A percentile compares a stretch with the other conserved stretches of the same genome.
phyloP scores from a whole-genome alignment of 768 basidiomycete species.

The Tylopilus plumbeoviolaceoides region DNA sequence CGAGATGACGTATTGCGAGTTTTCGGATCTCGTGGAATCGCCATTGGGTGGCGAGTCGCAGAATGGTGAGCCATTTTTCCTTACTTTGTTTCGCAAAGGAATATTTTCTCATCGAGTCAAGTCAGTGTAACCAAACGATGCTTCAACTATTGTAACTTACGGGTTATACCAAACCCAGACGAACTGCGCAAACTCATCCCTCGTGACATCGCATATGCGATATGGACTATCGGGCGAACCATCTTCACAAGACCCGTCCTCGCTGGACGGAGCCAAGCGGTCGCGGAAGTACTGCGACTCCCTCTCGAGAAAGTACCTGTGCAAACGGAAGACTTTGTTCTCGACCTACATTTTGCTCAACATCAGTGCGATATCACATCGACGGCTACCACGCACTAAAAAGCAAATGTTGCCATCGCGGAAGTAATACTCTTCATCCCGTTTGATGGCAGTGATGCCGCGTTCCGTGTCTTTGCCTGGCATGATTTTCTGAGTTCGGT shows the following conservation, averaged over 20 bases:
- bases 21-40: constrained; percentile 45
- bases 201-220: constrained; percentile 25
- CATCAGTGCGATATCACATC: not conserved
- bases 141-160: constrained; percentile 5
- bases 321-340: constrained; percentile 29
- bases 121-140: not conserved
- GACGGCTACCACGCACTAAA: constrained; percentile 36
- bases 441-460: constrained; percentile 18
- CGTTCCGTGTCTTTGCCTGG: not conserved
- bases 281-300: constrained; percentile 32
- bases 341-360: constrained; percentile 28
- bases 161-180: constrained; percentile 55
- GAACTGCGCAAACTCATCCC: constrained; percentile 41
- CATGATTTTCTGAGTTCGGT: no score
- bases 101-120: constrained; percentile 39
- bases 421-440: constrained; percentile 44
- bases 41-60: constrained; percentile 55
- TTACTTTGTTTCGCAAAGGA: constrained; percentile 49
- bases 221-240: constrained; percentile 3
- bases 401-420: constrained; percentile 51
- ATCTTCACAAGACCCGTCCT: not conserved
- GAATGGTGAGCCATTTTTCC: constrained; percentile 51
- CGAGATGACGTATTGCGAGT: constrained; percentile 54
- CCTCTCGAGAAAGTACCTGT: constrained; percentile 35
- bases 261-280: constrained; percentile 15